A percentile compares a stretch with the other conserved stretches of the same genome.
phyloP scores from a whole-genome alignment of 148 eudicot species.

The Silene conica region DNA sequence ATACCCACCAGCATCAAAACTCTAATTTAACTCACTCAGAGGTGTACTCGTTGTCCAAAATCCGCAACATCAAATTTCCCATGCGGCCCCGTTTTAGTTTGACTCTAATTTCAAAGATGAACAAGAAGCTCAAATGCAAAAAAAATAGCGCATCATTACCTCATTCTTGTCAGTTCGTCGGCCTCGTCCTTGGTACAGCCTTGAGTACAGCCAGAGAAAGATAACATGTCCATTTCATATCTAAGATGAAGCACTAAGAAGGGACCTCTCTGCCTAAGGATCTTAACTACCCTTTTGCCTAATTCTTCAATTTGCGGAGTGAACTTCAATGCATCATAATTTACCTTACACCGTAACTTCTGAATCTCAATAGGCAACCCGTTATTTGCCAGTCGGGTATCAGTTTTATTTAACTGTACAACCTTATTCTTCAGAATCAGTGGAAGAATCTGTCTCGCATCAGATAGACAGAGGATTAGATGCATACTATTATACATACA shows the following conservation, averaged over 20 bases:
- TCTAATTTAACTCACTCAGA: too few species aligned
- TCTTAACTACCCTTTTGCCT: constrained; percentile 50
- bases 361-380: constrained; percentile 59
- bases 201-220: constrained; percentile 77
- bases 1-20: too few species aligned
- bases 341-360: constrained; percentile 63
- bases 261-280: constrained; percentile 54
- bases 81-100: background rate
- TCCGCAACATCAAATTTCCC: background rate
- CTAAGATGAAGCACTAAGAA: constrained; percentile 74
- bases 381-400: constrained; percentile 72
- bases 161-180: constrained; percentile 63
- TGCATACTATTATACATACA: background rate
- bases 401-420: constrained; percentile 66
- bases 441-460: constrained; percentile 62
- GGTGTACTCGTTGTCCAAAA: background rate
- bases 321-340: constrained; percentile 56
- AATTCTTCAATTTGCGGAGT: constrained; percentile 65
- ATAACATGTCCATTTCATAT: constrained; percentile 85
- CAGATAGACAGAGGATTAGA: constrained; percentile 15
- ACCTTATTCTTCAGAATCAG: constrained; percentile 55
- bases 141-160: constrained; percentile 27
- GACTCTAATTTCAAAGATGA: background rate
- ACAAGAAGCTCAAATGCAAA: background rate
- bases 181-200: constrained; percentile 61